Conservation (phyloP, 1,284 basidiomycete species). For the Pseudomicrostroma phylloplanum region DNA sequence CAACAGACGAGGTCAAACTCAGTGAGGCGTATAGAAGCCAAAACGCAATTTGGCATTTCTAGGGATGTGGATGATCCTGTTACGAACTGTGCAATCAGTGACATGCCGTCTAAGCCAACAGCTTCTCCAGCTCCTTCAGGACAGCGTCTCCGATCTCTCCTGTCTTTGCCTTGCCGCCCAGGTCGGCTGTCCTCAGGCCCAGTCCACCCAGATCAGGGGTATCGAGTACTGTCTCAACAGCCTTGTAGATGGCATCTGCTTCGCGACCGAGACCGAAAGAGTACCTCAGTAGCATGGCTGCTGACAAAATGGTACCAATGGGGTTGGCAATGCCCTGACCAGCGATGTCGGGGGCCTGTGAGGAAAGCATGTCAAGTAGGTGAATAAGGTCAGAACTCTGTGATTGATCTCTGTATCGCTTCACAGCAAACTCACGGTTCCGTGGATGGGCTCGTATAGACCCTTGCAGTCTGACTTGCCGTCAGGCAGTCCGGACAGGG, state of each 20-base stretch:
- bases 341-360: slow-evolving; percentile 89
- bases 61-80: too few relatives aligned
- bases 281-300: slow-evolving; percentile 84
- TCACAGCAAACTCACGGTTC: slow-evolving; percentile 25
- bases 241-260: slow-evolving; percentile 76
- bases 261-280: slow-evolving; percentile 73
- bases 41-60: too few relatives aligned
- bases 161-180: slow-evolving; percentile 73
- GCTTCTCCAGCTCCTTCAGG: slow-evolving; percentile 65
- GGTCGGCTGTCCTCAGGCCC: slow-evolving; percentile 77
- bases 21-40: too few relatives aligned
- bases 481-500: slow-evolving; percentile 81
- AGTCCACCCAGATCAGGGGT: slow-evolving; percentile 64
- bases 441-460: slow-evolving; percentile 83
- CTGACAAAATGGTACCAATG: slow-evolving; percentile 91
- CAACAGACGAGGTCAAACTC: too few relatives aligned
- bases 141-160: slow-evolving; percentile 77
- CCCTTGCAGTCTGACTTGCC: slow-evolving; percentile 65
- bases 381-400: too few relatives aligned
- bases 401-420: not conserved
- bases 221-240: slow-evolving; percentile 84
- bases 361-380: not conserved
- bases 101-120: slow-evolving; percentile 55
- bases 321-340: slow-evolving; percentile 93
- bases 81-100: too few relatives aligned